Percentiles rank a stretch among this genome's conserved stretches.
Evolutionary conservation across 257 asterid species (phyloP).

Genomic region (Haberlea rhodopensis): DNA sequence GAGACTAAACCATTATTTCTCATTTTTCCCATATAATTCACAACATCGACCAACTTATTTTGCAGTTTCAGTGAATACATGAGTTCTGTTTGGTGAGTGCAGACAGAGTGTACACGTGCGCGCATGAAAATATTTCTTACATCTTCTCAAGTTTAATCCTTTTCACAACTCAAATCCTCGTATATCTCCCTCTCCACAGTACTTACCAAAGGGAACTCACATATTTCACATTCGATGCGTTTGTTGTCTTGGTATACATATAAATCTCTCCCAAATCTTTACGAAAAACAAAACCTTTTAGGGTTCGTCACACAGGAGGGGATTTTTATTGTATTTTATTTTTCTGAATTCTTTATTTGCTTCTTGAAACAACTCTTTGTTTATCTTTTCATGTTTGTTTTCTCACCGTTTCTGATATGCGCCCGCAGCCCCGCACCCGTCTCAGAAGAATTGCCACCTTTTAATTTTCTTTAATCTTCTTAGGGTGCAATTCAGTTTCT

Average conservation of each 20-base stretch:
- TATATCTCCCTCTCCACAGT: not conserved
- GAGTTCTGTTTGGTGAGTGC: too few relatives aligned
- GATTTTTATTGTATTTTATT: too few relatives aligned
- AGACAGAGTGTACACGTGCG: not conserved
- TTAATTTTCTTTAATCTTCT: not conserved
- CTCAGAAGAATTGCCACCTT: not conserved
- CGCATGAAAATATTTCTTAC: not conserved
- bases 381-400: not conserved
- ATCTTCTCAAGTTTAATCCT: too few relatives aligned
- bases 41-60: too few relatives aligned
- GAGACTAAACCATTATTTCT: too few relatives aligned
- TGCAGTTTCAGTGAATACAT: too few relatives aligned
- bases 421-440: too few relatives aligned
- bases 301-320: not conserved
- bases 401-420: not conserved
- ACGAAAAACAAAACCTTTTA: too few relatives aligned
- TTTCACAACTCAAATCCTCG: not conserved
- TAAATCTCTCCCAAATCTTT: not conserved
- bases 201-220: not conserved
- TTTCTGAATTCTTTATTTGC: too few relatives aligned
- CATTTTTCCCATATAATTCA: too few relatives aligned
- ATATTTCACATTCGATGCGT: not conserved
- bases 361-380: not conserved
- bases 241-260: not conserved
- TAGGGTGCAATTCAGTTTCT: not conserved